Percentiles rank a stretch among this genome's conserved stretches.
Evolutionary conservation across 1,139 yeast species (phyloP).

Genomic region (Citeromyces hawaiiensis): DNA sequence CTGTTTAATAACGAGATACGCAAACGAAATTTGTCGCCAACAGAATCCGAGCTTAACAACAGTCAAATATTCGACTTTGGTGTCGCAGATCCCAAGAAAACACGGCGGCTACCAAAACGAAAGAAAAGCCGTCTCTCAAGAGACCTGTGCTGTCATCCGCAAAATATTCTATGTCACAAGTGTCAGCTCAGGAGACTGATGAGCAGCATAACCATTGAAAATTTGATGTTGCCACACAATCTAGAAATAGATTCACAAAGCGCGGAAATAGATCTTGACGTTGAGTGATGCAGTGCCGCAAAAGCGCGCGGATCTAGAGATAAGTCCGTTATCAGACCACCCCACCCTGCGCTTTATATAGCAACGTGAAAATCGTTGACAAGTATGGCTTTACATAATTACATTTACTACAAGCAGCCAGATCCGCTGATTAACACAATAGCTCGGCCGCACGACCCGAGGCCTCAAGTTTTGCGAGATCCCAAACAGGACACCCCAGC

Average conservation of each 20-base stretch:
- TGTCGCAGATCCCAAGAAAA: background rate
- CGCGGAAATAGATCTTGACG: background rate
- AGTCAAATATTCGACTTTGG: slow-evolving; percentile 16
- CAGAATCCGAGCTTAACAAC: slow-evolving; percentile 25
- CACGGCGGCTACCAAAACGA: background rate
- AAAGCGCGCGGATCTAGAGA: background rate
- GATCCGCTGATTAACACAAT: slow-evolving; percentile 17
- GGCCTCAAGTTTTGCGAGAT: slow-evolving; percentile 8
- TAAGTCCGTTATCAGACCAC: slow-evolving; percentile 3
- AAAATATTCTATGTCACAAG: background rate
- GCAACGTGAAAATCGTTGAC: background rate
- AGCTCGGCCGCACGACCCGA: slow-evolving; percentile 18
- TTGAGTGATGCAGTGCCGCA: background rate
- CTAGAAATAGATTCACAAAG: background rate
- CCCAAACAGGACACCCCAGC: background rate
- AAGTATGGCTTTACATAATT: slow-evolving; percentile 32
- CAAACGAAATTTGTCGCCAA: slow-evolving; percentile 34
- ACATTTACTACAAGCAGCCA: slow-evolving; percentile 26
- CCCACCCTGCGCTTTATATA: background rate
- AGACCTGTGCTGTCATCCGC: background rate
- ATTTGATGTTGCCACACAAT: background rate
- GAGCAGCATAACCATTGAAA: background rate
- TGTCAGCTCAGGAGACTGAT: background rate
- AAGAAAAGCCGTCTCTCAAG: background rate
- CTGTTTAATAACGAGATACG: slow-evolving; percentile 31